Base-by-base conservation (phyloP, 495 filamentous ascomycete genomes). In the Xylaria nigripes region DNA sequence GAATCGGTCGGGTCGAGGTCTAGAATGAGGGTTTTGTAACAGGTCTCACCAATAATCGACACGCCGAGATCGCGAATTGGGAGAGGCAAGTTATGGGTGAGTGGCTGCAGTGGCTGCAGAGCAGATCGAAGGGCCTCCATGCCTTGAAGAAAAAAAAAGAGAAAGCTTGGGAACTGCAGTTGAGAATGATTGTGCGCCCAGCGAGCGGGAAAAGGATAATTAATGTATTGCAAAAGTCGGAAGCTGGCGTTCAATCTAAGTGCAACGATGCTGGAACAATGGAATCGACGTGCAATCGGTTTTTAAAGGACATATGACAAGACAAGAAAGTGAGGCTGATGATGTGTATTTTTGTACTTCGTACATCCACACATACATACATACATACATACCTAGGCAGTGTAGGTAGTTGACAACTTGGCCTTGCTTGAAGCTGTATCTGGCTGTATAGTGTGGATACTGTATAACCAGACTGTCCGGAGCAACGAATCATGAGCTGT, bases 1-100 rank as follows among this genome's bases (percentile, higher is more conserved):
- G 82, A 74, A 50, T 86, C 73, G 62, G 80, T 76, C 40, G 84
- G 76, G 72, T 94, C 85, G 66, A 97, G 75, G 57, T 93, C 81
- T 56, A 89, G 81, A 42, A 97, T 68, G 40, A 97, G 80, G 15
- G 80, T 76, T 64, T 82, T 81, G 81, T 97, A 93, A 79, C 93
- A 97, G 58, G 71, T 63, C 1, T 84, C 77, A 58, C 90, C 90
- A 65, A 98, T 80, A 68, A 97, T 79, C 41, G 85, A 84, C 57
- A 85, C 71, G 63, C 87, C 85, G 38, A 85, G 75, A 71, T 89
- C 77, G 68, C 80, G 79, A 68, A 97, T 76, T 15, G 88, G 88
- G 19, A 78, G 66, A 21, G 93, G 93, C 48, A 97, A 82, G 62
- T 82, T 83, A 59, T 84, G 78, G 48, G 89, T 89, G 56, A 95